Evolutionary conservation across 2,329 filamentous ascomycete species (phyloP).

Genomic region (Tolypocladium ovalisporum): DNA sequence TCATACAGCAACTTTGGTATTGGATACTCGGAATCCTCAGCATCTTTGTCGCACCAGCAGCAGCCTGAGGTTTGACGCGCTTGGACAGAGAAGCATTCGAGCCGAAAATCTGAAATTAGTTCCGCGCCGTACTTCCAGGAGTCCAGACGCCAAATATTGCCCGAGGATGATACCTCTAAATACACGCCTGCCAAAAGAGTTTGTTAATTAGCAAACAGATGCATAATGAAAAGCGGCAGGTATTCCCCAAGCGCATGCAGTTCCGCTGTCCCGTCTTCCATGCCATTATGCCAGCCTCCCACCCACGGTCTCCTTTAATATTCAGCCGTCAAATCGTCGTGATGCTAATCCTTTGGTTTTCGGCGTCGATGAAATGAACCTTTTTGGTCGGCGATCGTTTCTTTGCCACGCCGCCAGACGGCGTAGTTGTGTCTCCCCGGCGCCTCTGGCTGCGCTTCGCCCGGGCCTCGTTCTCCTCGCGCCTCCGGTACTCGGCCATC

Average conservation of each 20-base stretch:
- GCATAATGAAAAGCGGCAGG: too few relatives aligned
- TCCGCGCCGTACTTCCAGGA: background rate
- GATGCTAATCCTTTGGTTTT: slow-evolving; percentile 19
- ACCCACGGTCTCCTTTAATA: too few relatives aligned
- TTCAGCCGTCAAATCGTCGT: slow-evolving; percentile 16
- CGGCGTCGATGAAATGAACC: slow-evolving; percentile 30
- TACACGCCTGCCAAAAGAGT: background rate
- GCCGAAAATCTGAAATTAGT: background rate
- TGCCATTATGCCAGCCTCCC: too few relatives aligned
- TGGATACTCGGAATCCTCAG: background rate
- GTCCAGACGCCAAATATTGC: background rate
- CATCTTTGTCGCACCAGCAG: background rate
- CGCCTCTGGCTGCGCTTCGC: slow-evolving; percentile 42
- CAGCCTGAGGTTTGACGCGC: background rate
- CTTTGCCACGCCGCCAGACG: slow-evolving; percentile 11
- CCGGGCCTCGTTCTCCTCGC: slow-evolving; percentile 50
- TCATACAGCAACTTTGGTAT: too few relatives aligned
- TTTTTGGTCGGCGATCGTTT: slow-evolving; percentile 18
- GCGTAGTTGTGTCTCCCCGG: slow-evolving; percentile 19
- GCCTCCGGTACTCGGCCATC: slow-evolving; percentile 49
- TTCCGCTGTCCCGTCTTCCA: background rate
- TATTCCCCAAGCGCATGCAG: background rate
- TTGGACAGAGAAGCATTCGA: background rate
- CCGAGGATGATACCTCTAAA: background rate
- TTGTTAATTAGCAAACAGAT: background rate